A percentile compares a stretch with the other conserved stretches of the same genome.
Conservation (phyloP, 176 grass and related monocot species). For the Oryza longistaminata region DNA sequence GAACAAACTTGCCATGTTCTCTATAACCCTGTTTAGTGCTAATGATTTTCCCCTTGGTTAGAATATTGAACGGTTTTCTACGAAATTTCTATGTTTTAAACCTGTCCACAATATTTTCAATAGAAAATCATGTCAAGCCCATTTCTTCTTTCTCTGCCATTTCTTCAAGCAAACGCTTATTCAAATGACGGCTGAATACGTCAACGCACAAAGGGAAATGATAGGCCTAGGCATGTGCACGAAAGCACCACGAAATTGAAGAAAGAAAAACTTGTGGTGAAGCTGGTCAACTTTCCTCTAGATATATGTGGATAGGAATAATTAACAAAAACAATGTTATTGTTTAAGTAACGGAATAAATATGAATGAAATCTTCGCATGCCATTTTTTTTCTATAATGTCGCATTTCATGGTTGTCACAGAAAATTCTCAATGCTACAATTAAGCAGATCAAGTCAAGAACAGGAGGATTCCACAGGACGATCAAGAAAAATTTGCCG, state of each 20-base stretch:
- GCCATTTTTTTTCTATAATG: not conserved
- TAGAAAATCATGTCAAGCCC: not conserved
- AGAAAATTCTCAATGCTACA: constrained; percentile 18
- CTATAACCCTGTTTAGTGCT: not conserved
- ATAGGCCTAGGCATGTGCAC: constrained; percentile 1
- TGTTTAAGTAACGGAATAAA: not conserved
- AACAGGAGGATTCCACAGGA: constrained; percentile 26
- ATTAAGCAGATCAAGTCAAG: constrained; percentile 25
- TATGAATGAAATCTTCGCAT: not conserved
- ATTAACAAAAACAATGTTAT: not conserved
- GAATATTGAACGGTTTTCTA: not conserved
- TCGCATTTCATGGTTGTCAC: not conserved
- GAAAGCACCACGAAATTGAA: constrained; percentile 28
- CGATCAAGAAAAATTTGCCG: constrained; percentile 17
- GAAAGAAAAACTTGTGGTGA: constrained; percentile 6
- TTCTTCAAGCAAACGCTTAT: not conserved
- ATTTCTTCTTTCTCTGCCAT: not conserved
- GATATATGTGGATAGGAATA: not conserved
- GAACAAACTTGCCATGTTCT: not conserved
- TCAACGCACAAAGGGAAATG: constrained; percentile 4
- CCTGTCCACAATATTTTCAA: not conserved
- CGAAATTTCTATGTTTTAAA: not conserved
- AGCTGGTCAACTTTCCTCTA: constrained; percentile 28
- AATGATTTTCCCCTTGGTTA: not conserved
- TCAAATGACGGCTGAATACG: not conserved